A percentile compares a stretch with the other conserved stretches of the same genome.
phyloP scores from a whole-genome alignment of 1,284 basidiomycete genomes.

The Sporisorium graminicola region DNA sequence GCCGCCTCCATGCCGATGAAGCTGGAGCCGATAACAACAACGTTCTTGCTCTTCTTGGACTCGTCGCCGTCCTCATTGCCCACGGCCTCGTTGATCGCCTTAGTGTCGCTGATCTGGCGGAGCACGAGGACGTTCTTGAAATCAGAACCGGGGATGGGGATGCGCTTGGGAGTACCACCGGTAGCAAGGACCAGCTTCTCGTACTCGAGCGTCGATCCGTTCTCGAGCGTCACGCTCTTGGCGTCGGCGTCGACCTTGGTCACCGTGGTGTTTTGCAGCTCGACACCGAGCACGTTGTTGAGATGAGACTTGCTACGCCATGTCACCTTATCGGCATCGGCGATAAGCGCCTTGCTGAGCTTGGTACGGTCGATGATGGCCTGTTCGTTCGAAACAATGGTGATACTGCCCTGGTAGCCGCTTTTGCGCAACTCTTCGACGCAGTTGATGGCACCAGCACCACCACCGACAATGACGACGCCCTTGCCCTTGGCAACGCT shows the following conservation, averaged over 20 bases:
- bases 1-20: slow-evolving; percentile 96
- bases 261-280: slow-evolving; percentile 75
- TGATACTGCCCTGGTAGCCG: slow-evolving; percentile 82
- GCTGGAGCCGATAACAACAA: slow-evolving; percentile 88
- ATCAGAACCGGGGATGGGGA: slow-evolving; percentile 83
- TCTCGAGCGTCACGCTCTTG: slow-evolving; percentile 68
- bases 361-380: slow-evolving; percentile 91
- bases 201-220: slow-evolving; percentile 67
- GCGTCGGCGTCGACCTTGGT: slow-evolving; percentile 50
- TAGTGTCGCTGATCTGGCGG: slow-evolving; percentile 79
- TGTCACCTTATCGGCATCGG: slow-evolving; percentile 81
- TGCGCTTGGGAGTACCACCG: slow-evolving; percentile 72
- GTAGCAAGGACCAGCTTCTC: slow-evolving; percentile 71
- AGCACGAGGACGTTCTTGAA: slow-evolving; percentile 84
- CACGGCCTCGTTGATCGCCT: slow-evolving; percentile 80
- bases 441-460: slow-evolving; percentile 82
- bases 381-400: slow-evolving; percentile 82
- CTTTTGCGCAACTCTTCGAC: slow-evolving; percentile 88
- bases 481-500: slow-evolving; percentile 73
- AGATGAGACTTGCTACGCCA: slow-evolving; percentile 81
- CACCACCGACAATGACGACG: slow-evolving; percentile 87
- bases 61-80: slow-evolving; percentile 64
- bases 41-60: slow-evolving; percentile 72
- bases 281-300: slow-evolving; percentile 83
- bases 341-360: slow-evolving; percentile 86